phyloP scores from a whole-genome alignment of 1,284 basidiomycete species.

The Austroboletus novae-zelandiae region DNA sequence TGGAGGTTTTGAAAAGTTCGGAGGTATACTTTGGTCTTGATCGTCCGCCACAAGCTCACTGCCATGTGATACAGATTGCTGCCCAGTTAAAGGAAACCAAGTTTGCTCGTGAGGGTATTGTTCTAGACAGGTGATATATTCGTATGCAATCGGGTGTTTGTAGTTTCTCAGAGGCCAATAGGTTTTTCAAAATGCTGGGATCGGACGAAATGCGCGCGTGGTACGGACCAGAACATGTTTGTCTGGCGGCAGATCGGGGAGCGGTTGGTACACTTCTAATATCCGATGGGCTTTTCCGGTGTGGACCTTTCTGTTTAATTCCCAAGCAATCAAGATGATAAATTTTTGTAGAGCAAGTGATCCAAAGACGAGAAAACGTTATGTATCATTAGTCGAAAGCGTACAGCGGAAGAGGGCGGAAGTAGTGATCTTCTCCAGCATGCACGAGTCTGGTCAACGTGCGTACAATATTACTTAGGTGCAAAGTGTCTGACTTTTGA shows the following conservation, averaged over 20 bases:
- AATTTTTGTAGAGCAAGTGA: constrained; percentile 61
- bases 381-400: constrained; percentile 87
- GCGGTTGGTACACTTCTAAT: constrained; percentile 95
- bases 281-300: constrained; percentile 94
- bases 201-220: constrained; percentile 94
- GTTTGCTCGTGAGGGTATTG: constrained; percentile 91
- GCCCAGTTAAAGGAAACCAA: constrained; percentile 93
- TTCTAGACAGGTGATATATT: constrained; percentile 74
- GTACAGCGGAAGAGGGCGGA: constrained; percentile 89
- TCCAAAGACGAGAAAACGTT: constrained; percentile 74
- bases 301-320: constrained; percentile 13
- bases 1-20: constrained; percentile 93
- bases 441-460: constrained; percentile 99
- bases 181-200: constrained; percentile 96
- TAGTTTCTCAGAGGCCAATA: constrained; percentile 34
- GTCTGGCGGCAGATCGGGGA: constrained; percentile 87
- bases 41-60: not conserved
- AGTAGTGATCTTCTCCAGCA: constrained; percentile 95
- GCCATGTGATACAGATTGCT: constrained; percentile 45
- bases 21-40: constrained; percentile 53
- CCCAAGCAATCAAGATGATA: not conserved
- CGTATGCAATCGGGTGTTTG: not conserved
- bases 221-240: constrained; percentile 97
- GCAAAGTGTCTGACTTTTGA: constrained; percentile 12
- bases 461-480: constrained; percentile 31